Conservation (phyloP, 306 rosid genomes). For the Boehmeria nivea region DNA sequence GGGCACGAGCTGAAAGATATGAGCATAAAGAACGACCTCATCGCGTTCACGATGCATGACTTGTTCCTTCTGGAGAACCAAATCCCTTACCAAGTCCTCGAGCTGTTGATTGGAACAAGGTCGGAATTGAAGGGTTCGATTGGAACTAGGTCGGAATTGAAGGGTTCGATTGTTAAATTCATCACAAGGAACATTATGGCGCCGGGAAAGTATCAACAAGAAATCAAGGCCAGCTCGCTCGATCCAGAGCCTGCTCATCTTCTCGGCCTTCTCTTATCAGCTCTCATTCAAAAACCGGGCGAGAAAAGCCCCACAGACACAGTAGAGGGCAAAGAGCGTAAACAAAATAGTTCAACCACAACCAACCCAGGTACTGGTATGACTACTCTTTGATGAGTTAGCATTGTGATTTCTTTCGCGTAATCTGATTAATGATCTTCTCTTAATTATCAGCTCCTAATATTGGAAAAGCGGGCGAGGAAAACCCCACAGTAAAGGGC, state of each 20-base stretch:
- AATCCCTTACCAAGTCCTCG: not conserved
- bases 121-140: not conserved
- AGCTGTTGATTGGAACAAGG: not conserved
- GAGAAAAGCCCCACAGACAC: too few species aligned
- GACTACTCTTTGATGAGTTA: too few species aligned
- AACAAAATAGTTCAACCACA: too few species aligned
- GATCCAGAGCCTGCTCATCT: not conserved
- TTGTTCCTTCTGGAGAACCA: conserved; percentile 1
- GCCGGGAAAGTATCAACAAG: not conserved
- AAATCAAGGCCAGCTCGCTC: not conserved
- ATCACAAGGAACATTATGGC: not conserved
- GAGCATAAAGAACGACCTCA: not conserved
- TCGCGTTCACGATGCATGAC: not conserved
- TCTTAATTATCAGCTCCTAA: too few species aligned
- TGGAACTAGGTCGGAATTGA: not conserved
- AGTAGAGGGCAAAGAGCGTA: too few species aligned
- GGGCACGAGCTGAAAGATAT: not conserved
- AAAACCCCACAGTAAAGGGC: too few species aligned
- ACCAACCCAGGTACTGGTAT: too few species aligned
- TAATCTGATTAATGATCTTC: too few species aligned
- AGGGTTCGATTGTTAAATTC: not conserved
- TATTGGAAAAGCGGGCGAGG: too few species aligned
- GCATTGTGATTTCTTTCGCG: too few species aligned
- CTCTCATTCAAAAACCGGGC: too few species aligned
- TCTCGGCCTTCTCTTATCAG: not conserved